Conservation (phyloP, 345 rosid genomes). For the Corymbia maculata region DNA sequence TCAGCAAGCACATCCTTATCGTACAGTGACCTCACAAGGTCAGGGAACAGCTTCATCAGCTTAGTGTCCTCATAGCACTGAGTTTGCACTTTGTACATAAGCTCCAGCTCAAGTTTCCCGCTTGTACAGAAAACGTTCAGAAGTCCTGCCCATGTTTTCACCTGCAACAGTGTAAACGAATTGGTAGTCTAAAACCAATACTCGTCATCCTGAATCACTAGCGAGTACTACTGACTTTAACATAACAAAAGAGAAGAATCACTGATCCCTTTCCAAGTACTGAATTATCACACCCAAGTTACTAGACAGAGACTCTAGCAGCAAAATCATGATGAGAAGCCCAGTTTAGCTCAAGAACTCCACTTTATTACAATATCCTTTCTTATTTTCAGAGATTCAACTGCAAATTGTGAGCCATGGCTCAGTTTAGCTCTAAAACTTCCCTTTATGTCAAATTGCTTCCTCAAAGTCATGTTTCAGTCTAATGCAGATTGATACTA, state of each 20-base stretch:
- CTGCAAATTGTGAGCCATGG: background rate
- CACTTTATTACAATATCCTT: background rate
- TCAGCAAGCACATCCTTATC: conserved; percentile 95
- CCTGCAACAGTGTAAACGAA: background rate
- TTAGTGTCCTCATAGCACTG: conserved; percentile 98
- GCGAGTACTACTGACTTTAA: background rate
- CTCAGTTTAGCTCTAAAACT: background rate
- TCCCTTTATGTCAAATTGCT: background rate
- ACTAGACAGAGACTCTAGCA: background rate
- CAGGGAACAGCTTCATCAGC: conserved; percentile 95
- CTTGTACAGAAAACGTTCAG: conserved; percentile 72
- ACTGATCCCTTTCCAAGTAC: background rate
- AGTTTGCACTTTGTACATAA: conserved; percentile 91
- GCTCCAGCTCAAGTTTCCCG: conserved; percentile 90
- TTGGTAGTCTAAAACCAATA: background rate
- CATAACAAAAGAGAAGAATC: background rate
- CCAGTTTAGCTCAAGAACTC: background rate
- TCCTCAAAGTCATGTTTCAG: background rate
- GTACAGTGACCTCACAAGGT: conserved; percentile 75
- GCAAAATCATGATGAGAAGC: background rate
- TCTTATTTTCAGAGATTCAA: background rate
- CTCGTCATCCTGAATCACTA: too few relatives aligned
- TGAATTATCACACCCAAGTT: background rate
- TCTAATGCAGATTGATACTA: background rate
- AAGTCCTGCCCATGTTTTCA: conserved; percentile 70